Conservation (phyloP, 768 basidiomycete species). For the Xerocomellus intermedius region DNA sequence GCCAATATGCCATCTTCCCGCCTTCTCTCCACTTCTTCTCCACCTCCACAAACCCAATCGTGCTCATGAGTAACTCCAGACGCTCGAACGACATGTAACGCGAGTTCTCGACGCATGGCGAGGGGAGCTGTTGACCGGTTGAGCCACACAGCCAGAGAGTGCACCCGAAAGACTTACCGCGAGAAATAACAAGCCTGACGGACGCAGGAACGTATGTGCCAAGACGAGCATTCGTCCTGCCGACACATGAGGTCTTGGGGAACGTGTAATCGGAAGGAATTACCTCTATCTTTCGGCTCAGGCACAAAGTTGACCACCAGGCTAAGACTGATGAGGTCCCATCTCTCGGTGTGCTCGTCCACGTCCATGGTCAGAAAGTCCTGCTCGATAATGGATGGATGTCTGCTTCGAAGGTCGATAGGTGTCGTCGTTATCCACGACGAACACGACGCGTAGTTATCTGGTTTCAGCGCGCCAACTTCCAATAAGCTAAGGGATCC, state of each 20-base stretch:
- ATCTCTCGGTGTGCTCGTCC: conserved; percentile 49
- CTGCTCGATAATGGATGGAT: conserved; percentile 80
- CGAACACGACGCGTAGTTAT: conserved; percentile 67
- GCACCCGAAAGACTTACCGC: conserved; percentile 47
- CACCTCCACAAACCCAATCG: conserved; percentile 62
- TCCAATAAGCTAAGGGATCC: conserved; percentile 64
- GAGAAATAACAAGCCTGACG: conserved; percentile 64
- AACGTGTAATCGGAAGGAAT: not conserved
- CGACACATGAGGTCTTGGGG: conserved; percentile 2
- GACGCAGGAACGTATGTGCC: conserved; percentile 53
- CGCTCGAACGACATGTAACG: conserved; percentile 70
- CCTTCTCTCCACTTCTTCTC: conserved; percentile 60
- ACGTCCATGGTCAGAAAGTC: conserved; percentile 73
- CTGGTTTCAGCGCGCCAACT: conserved; percentile 82
- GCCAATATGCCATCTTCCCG: conserved; percentile 88
- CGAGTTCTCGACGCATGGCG: conserved; percentile 83
- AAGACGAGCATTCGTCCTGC: conserved; percentile 70
- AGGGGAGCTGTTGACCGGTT: conserved; percentile 59
- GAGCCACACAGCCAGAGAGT: conserved; percentile 3
- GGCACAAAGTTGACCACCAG: conserved; percentile 90
- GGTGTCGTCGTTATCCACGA: conserved; percentile 74
- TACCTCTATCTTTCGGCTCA: conserved; percentile 72
- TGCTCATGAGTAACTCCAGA: conserved; percentile 54
- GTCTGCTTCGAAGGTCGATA: conserved; percentile 82
- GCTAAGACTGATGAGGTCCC: conserved; percentile 83